phyloP scores from a whole-genome alignment of 768 basidiomycete species.

The Cystofilobasidium macerans region DNA sequence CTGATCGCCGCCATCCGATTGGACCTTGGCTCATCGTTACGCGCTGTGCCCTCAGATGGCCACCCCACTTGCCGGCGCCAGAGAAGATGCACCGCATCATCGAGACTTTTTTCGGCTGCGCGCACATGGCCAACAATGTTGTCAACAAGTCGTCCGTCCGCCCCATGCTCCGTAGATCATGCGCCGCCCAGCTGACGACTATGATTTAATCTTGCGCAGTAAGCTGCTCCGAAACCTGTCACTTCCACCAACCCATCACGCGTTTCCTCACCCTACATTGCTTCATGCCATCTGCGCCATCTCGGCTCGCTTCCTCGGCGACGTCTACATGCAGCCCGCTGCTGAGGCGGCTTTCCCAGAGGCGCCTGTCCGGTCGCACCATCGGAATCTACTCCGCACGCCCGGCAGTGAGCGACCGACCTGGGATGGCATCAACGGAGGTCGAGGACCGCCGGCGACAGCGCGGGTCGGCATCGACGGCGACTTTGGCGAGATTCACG shows the following conservation, averaged over 20 bases:
- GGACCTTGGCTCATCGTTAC: neutral
- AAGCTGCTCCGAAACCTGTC: slow-evolving; percentile 40
- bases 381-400: slow-evolving; percentile 48
- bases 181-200: too few species aligned
- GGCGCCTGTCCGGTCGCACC: slow-evolving; percentile 57
- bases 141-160: slow-evolving; percentile 60
- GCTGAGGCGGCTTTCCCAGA: slow-evolving; percentile 47
- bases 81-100: slow-evolving; percentile 43
- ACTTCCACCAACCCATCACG: slow-evolving; percentile 55
- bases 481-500: slow-evolving; percentile 50
- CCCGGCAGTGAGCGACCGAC: slow-evolving; percentile 45
- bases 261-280: slow-evolving; percentile 59
- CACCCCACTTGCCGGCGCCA: neutral
- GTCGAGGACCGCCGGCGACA: neutral
- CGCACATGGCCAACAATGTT: slow-evolving; percentile 60
- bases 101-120: slow-evolving; percentile 67
- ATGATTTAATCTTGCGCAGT: neutral
- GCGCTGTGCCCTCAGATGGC: slow-evolving; percentile 2
- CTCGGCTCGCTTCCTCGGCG: slow-evolving; percentile 63
- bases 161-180: too few species aligned
- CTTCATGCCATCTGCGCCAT: slow-evolving; percentile 81
- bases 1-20: neutral
- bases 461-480: slow-evolving; percentile 48
- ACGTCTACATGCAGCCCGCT: slow-evolving; percentile 41
- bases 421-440: slow-evolving; percentile 40